Percentiles rank a stretch among this genome's conserved stretches.
phyloP scores from a whole-genome alignment of 306 rosid species.

The Quercus bicolor region DNA sequence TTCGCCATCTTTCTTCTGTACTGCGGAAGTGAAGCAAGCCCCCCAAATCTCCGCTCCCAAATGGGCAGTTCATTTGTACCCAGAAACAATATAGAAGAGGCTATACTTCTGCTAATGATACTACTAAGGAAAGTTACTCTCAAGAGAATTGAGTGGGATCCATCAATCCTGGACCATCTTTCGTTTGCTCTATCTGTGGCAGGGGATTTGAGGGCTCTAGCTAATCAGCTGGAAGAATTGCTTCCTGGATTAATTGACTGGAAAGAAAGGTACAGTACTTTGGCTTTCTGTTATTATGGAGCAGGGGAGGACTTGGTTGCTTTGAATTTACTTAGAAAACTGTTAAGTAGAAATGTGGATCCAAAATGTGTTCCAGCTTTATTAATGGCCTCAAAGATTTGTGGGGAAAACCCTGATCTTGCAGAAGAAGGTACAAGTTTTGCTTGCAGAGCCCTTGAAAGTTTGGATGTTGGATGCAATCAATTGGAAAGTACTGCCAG shows the following conservation, averaged over 20 bases:
- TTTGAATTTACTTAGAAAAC: conserved; percentile 61
- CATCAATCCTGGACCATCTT: conserved; percentile 91
- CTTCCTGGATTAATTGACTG: conserved; percentile 58
- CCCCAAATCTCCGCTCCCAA: conserved; percentile 79
- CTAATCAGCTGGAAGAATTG: conserved; percentile 69
- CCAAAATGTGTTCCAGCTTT: conserved; percentile 64
- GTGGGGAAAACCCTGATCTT: conserved; percentile 50
- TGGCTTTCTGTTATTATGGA: conserved; percentile 83
- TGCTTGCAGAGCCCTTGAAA: conserved; percentile 53
- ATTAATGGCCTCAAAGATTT: conserved; percentile 83
- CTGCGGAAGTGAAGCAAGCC: conserved; percentile 75
- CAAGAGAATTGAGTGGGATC: conserved; percentile 82
- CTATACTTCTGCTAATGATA: conserved; percentile 85
- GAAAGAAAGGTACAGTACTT: conserved; percentile 49
- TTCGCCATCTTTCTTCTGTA: conserved; percentile 79
- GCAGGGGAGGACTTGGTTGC: conserved; percentile 68
- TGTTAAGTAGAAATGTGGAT: conserved; percentile 55
- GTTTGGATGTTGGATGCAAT: conserved; percentile 53
- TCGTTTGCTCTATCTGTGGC: conserved; percentile 81
- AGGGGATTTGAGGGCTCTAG: conserved; percentile 72
- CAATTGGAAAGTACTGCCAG: conserved; percentile 56
- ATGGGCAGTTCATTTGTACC: conserved; percentile 79
- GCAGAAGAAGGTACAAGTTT: conserved; percentile 58
- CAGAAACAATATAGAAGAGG: conserved; percentile 85
- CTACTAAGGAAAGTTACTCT: conserved; percentile 57